A percentile compares a stretch with the other conserved stretches of the same genome.
These are phyloP conservation scores for Pythium dissimile DNA, from an alignment of 352 stramenopile genomes.

Conservation along the genomic window DNA sequence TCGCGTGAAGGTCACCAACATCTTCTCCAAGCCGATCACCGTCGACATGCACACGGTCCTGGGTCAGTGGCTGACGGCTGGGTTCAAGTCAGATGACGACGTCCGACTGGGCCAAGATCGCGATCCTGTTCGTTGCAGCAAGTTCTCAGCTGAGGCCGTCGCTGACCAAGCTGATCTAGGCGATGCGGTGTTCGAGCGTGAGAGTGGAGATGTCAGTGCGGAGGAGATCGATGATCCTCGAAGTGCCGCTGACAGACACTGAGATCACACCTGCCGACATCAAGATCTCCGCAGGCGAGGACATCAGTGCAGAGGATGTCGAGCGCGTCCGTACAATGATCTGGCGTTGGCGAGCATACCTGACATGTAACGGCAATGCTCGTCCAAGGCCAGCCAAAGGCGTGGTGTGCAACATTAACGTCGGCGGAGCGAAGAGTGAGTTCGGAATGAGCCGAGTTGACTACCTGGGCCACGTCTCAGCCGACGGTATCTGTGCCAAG, in stretches of 20 bases:
- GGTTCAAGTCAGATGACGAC: neutral
- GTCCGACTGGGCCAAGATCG: neutral
- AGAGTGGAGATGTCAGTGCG: neutral
- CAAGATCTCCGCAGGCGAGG: no score
- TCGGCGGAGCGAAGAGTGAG: neutral
- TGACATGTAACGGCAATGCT: neutral
- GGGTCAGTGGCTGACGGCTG: neutral
- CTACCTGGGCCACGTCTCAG: neutral
- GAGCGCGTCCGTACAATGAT: neutral
- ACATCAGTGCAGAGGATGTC: no score
- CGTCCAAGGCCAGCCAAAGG: neutral
- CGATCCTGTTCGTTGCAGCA: neutral
- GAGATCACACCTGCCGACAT: no score
- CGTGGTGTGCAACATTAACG: constrained; percentile 3
- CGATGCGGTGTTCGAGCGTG: constrained; percentile 4
- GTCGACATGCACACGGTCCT: neutral
- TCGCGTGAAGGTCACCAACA: constrained; percentile 7
- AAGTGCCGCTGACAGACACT: no score
- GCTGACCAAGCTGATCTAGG: neutral
- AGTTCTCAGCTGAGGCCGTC: neutral
- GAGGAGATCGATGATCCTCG: constrained; percentile 7
- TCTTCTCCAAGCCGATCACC: neutral
- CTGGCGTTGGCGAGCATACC: neutral
- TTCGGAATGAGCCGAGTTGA: neutral
- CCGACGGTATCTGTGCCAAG: constrained; percentile 8